phyloP scores from a whole-genome alignment of 148 eudicot species.

The Rhododendron molle region DNA sequence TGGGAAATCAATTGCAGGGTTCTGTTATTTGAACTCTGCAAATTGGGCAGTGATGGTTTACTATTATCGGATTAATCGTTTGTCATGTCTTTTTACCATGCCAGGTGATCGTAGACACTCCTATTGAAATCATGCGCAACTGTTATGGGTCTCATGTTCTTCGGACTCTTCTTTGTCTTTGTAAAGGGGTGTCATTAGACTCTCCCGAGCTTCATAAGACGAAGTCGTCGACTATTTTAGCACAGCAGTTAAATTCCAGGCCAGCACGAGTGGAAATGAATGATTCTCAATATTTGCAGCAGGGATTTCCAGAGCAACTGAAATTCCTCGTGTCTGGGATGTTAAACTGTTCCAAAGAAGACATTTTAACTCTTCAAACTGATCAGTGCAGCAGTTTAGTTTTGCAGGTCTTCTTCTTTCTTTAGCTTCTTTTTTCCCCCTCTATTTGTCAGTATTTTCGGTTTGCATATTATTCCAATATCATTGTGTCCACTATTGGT shows the following conservation, averaged over 20 bases:
- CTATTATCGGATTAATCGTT: background rate
- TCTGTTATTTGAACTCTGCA: background rate
- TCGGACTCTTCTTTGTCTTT: conserved; percentile 83
- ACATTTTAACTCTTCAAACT: conserved; percentile 53
- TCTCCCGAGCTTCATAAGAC: conserved; percentile 60
- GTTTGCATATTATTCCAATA: background rate
- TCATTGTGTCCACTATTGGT: background rate
- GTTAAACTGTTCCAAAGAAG: conserved; percentile 44
- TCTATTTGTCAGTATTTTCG: background rate
- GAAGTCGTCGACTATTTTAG: conserved; percentile 56
- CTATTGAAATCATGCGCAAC: conserved; percentile 71
- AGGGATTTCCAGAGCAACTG: conserved; percentile 70
- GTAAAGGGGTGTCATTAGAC: conserved; percentile 75
- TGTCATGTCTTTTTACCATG: conserved; percentile 11
- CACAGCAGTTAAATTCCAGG: conserved; percentile 60
- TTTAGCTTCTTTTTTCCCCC: background rate
- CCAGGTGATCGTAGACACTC: conserved; percentile 63
- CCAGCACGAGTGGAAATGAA: conserved; percentile 26
- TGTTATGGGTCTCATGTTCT: conserved; percentile 95
- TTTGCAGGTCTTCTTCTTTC: conserved; percentile 53
- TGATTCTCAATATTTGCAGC: conserved; percentile 31
- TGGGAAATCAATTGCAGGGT: background rate
- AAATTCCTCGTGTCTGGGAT: conserved; percentile 61
- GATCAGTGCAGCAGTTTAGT: conserved; percentile 87
- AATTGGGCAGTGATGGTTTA: background rate